These are phyloP conservation scores for Euphorbia tirucalli DNA, from an alignment of 345 rosid species.

Conservation along the genomic window DNA sequence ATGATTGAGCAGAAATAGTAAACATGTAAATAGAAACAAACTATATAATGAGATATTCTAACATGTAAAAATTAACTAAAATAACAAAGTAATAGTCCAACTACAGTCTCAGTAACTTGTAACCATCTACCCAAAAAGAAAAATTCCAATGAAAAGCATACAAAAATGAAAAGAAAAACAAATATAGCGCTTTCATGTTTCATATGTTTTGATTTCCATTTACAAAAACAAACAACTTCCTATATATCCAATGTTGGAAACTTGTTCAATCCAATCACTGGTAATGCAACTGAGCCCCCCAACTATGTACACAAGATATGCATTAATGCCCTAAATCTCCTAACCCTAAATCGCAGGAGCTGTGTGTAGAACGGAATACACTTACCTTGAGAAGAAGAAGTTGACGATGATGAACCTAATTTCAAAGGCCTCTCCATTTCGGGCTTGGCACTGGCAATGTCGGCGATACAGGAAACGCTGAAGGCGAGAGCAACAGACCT, in stretches of 20 bases:
- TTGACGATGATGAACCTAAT: background rate
- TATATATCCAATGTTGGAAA: constrained; percentile 14
- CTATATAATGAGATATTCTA: background rate
- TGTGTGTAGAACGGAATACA: background rate
- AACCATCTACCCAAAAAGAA: background rate
- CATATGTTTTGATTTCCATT: constrained; percentile 8
- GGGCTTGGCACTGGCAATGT: constrained; percentile 78
- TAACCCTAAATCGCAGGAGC: background rate
- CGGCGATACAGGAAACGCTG: constrained; percentile 67
- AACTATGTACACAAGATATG: constrained; percentile 13
- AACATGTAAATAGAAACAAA: background rate
- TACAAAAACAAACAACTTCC: constrained; percentile 16
- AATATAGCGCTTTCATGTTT: constrained; percentile 4
- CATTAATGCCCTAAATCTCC: constrained; percentile 2
- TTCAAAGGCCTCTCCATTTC: constrained; percentile 52
- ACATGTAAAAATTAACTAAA: background rate
- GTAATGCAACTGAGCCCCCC: constrained; percentile 1
- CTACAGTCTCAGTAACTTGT: constrained; percentile 8
- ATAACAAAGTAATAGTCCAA: background rate
- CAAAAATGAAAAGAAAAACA: background rate
- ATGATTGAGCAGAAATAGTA: background rate
- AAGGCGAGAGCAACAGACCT: constrained; percentile 54
- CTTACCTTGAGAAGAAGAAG: constrained; percentile 7
- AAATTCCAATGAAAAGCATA: background rate
- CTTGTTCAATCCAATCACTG: constrained; percentile 7